phyloP scores from a whole-genome alignment of 495 filamentous ascomycete species.

The Aeminium ludgeri region DNA sequence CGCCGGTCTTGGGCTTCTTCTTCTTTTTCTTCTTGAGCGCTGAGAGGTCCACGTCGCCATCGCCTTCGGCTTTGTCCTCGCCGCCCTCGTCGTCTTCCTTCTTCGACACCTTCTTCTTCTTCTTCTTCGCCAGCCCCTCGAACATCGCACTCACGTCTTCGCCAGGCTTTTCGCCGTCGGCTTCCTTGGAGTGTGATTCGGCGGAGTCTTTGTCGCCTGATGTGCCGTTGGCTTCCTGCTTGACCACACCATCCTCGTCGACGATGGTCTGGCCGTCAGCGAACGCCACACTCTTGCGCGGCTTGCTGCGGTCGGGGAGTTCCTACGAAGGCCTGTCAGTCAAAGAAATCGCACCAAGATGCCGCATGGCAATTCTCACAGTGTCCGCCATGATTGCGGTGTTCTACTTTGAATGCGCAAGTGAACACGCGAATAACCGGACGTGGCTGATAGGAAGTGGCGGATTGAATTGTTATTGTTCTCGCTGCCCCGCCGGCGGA shows the following conservation, averaged over 20 bases:
- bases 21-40: conserved; percentile 91
- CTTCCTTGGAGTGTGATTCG: conserved; percentile 21
- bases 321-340: too few species aligned
- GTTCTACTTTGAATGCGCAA: neutral
- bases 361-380: too few species aligned
- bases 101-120: conserved; percentile 69
- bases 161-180: conserved; percentile 33
- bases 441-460: too few species aligned
- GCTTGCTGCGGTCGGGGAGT: conserved; percentile 34
- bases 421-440: too few species aligned
- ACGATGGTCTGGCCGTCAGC: conserved; percentile 69
- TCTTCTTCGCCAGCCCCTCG: conserved; percentile 77
- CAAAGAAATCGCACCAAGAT: too few species aligned
- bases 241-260: conserved; percentile 66
- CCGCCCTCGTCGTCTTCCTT: conserved; percentile 37
- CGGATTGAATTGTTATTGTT: neutral
- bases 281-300: conserved; percentile 84
- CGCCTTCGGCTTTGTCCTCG: conserved; percentile 40
- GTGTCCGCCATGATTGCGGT: conserved; percentile 32
- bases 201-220: conserved; percentile 47
- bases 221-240: conserved; percentile 49
- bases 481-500: neutral
- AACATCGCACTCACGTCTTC: conserved; percentile 59
- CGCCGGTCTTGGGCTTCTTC: conserved; percentile 59
- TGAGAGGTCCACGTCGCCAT: conserved; percentile 56